Evolutionary conservation across 495 filamentous ascomycete genomes (phyloP).

Genomic region (Penicillium nucicola): DNA sequence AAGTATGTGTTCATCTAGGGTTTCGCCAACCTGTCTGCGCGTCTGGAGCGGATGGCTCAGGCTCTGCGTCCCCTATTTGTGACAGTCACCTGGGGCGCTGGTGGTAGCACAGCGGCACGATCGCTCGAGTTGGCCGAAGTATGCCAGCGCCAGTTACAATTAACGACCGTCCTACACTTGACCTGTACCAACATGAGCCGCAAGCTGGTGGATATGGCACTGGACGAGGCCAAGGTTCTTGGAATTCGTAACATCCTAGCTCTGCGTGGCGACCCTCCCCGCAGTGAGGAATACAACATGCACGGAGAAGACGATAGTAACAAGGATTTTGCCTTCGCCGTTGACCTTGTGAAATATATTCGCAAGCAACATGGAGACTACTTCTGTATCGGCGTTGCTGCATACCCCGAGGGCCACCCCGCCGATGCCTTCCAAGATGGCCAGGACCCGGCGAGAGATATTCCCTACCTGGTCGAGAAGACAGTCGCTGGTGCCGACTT

Average conservation of each 20-base stretch:
- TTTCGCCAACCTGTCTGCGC: slow-evolving; percentile 86
- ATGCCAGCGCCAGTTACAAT: slow-evolving; percentile 83
- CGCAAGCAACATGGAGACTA: slow-evolving; percentile 81
- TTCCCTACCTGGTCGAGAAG: slow-evolving; percentile 91
- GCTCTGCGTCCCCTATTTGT: slow-evolving; percentile 90
- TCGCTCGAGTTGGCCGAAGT: slow-evolving; percentile 93
- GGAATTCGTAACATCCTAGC: slow-evolving; percentile 94
- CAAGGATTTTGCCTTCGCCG: slow-evolving; percentile 83
- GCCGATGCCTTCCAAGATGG: slow-evolving; percentile 77
- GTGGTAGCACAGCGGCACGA: slow-evolving; percentile 84
- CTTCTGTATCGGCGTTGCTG: slow-evolving; percentile 94
- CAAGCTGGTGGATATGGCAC: slow-evolving; percentile 76
- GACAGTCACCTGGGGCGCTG: slow-evolving; percentile 97
- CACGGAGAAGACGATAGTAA: slow-evolving; percentile 61
- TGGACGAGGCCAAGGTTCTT: slow-evolving; percentile 89
- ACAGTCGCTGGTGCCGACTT: slow-evolving; percentile 91
- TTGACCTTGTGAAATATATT: slow-evolving; percentile 90
- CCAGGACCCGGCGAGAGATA: slow-evolving; percentile 75
- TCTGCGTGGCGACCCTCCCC: slow-evolving; percentile 87
- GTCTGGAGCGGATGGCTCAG: slow-evolving; percentile 91
- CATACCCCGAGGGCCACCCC: slow-evolving; percentile 95
- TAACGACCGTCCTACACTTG: slow-evolving; percentile 93
- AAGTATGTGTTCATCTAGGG: slow-evolving; percentile 45
- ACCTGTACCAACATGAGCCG: slow-evolving; percentile 98
- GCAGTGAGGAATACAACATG: slow-evolving; percentile 82